Evolutionary conservation across 805 yeast species (phyloP).

Genomic region (Candida gorgasii): DNA sequence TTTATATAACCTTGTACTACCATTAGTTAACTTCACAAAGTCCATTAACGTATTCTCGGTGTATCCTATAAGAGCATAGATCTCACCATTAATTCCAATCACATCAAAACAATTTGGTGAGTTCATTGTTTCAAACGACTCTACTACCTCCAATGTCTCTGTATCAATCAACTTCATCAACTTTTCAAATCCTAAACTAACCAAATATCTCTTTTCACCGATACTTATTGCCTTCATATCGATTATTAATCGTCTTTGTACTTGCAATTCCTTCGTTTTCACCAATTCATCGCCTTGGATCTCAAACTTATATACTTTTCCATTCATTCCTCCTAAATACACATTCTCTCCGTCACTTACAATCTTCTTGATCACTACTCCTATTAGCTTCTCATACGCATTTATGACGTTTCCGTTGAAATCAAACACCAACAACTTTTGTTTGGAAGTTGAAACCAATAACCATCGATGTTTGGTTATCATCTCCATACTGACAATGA

Average conservation of each 20-base stretch:
- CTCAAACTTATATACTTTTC: constrained; percentile 27
- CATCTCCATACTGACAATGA: constrained; percentile 25
- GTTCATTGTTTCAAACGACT: constrained; percentile 40
- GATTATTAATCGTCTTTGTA: constrained; percentile 37
- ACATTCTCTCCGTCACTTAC: constrained; percentile 27
- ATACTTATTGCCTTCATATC: constrained; percentile 32
- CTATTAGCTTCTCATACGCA: constrained; percentile 19
- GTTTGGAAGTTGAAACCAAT: constrained; percentile 14
- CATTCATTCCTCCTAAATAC: constrained; percentile 55
- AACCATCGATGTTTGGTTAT: constrained; percentile 7
- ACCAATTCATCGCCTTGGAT: constrained; percentile 7
- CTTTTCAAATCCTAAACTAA: constrained; percentile 64
- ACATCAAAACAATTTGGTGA: constrained; percentile 55
- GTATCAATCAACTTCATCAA: constrained; percentile 29
- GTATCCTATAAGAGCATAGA: constrained; percentile 56
- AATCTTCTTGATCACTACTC: constrained; percentile 37
- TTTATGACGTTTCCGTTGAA: constrained; percentile 18
- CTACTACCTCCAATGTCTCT: constrained; percentile 14
- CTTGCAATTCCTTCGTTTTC: constrained; percentile 22
- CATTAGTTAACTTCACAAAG: constrained; percentile 8
- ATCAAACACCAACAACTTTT: constrained; percentile 20
- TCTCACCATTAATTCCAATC: constrained; percentile 23
- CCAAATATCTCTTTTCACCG: constrained; percentile 34
- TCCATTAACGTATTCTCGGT: constrained; percentile 59
- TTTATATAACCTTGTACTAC: constrained; percentile 32